Conservation (phyloP, 805 yeast species). For the Kockiozyma suomiensis region DNA sequence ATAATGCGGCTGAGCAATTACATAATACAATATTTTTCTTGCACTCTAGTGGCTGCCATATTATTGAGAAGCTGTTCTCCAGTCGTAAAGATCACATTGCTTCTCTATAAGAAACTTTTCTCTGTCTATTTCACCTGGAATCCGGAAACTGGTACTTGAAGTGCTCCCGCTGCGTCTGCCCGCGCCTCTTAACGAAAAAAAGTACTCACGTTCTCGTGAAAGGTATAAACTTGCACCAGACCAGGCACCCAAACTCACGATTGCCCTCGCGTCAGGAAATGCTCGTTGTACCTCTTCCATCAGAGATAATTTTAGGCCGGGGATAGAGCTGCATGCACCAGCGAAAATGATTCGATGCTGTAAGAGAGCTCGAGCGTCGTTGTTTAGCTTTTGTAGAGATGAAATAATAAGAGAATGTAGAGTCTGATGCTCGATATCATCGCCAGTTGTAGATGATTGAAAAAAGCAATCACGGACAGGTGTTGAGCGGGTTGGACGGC, state of each 20-base stretch:
- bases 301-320: conserved; percentile 20
- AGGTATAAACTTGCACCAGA: conserved; percentile 32
- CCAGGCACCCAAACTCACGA: conserved; percentile 29
- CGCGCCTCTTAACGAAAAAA: neutral
- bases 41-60: too few species aligned
- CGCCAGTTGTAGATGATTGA: conserved; percentile 11
- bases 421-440: conserved; percentile 16
- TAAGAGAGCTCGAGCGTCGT: conserved; percentile 20
- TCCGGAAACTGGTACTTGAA: conserved; percentile 5
- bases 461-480: conserved; percentile 18
- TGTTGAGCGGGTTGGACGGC: conserved; percentile 1
- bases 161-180: neutral
- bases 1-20: too few species aligned
- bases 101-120: conserved; percentile 22
- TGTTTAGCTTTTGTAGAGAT: neutral
- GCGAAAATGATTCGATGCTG: conserved; percentile 15
- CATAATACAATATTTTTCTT: too few species aligned
- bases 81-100: conserved; percentile 19
- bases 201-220: conserved; percentile 20
- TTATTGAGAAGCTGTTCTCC: conserved; percentile 8
- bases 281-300: conserved; percentile 8
- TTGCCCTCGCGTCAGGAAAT: neutral
- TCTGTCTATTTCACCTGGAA: conserved; percentile 30
- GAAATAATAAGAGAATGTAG: conserved; percentile 19
- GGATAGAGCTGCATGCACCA: conserved; percentile 21